Evolutionary conservation across 75 land plant species (phyloP).

Genomic region (Picea sitchensis): DNA sequence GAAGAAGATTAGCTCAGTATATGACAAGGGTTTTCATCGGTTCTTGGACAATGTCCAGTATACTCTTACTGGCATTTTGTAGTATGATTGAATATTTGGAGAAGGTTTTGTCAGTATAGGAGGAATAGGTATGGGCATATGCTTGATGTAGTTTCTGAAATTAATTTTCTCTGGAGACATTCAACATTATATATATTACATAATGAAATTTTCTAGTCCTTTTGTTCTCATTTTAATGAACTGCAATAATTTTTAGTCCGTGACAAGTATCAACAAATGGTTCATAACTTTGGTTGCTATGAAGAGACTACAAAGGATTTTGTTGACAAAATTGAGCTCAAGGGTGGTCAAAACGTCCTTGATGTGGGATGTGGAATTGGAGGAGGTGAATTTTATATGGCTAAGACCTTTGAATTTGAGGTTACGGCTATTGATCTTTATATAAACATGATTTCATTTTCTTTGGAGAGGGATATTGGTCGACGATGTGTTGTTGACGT

Average conservation of each 20-base stretch:
- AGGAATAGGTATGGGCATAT: constrained; percentile 63
- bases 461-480: constrained; percentile 94
- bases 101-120: constrained; percentile 97
- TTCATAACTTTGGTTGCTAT: background rate
- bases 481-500: constrained; percentile 85
- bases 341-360: constrained; percentile 87
- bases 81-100: constrained; percentile 99
- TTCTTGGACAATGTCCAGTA: constrained; percentile 93
- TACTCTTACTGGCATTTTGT: constrained; percentile 80
- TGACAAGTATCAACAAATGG: too few species aligned
- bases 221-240: background rate
- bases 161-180: constrained; percentile 14
- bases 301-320: constrained; percentile 97
- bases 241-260: background rate
- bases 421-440: constrained; percentile 96
- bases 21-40: constrained; percentile 75
- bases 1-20: constrained; percentile 71
- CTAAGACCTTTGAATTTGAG: constrained; percentile 84
- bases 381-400: constrained; percentile 99
- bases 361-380: constrained; percentile 99
- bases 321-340: constrained; percentile 80
- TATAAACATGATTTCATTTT: constrained; percentile 97
- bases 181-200: constrained; percentile 13
- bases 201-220: background rate
- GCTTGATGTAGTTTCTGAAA: background rate